These are phyloP conservation scores for Leucocoprinus leucothites DNA, from an alignment of 768 basidiomycete species.

Conservation along the genomic window DNA sequence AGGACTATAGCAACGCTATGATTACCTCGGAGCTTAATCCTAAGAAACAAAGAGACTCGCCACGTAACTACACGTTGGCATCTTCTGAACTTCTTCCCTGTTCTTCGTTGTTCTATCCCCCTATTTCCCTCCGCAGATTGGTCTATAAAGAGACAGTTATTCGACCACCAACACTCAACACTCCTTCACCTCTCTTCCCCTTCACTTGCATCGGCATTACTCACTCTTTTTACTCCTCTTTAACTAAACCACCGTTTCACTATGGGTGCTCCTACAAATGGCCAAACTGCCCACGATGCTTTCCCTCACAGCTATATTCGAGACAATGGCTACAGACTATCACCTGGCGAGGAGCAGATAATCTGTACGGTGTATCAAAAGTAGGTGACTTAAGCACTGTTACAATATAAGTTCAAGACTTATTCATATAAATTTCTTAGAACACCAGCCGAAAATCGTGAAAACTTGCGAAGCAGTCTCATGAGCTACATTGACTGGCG, in stretches of 20 bases:
- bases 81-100: too few relatives aligned
- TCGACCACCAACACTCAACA: too few relatives aligned
- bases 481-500: conserved; percentile 3
- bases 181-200: too few relatives aligned
- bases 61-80: too few relatives aligned
- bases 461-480: neutral
- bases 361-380: conserved; percentile 5
- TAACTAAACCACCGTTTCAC: neutral
- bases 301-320: conserved; percentile 7
- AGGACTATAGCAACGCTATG: too few relatives aligned
- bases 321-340: neutral
- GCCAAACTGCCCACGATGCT: neutral
- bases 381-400: neutral
- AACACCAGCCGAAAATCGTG: neutral
- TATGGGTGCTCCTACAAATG: neutral
- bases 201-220: too few relatives aligned
- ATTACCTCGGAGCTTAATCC: too few relatives aligned
- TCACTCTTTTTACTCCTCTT: neutral
- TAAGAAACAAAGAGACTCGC: too few relatives aligned
- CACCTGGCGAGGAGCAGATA: neutral
- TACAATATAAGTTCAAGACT: neutral
- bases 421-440: neutral
- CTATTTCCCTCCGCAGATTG: too few relatives aligned
- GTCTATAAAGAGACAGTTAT: too few relatives aligned
- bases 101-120: too few relatives aligned